Conservation (phyloP, 805 yeast genomes). For the Vanderwaltozyma tropicalis region DNA sequence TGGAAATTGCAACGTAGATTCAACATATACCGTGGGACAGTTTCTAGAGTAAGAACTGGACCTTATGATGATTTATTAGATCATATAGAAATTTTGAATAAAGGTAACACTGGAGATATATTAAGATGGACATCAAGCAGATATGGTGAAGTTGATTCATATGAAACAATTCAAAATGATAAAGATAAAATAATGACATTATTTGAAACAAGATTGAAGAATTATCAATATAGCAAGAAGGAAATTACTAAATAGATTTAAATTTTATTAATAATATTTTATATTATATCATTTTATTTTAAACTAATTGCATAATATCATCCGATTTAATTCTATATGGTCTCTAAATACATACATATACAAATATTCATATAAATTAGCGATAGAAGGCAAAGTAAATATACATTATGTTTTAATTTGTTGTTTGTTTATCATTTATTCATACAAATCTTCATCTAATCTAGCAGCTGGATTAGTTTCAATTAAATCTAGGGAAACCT, state of each 20-base stretch:
- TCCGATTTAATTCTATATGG: slow-evolving; percentile 1
- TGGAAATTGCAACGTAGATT: slow-evolving; percentile 22
- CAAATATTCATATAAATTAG: neutral
- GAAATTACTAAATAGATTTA: neutral
- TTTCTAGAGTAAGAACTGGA: slow-evolving; percentile 8
- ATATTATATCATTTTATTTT: too few species aligned
- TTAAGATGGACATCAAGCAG: slow-evolving; percentile 25
- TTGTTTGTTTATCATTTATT: slow-evolving; percentile 10
- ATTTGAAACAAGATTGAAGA: slow-evolving; percentile 3
- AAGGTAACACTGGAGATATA: slow-evolving; percentile 20
- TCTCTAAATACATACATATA: slow-evolving; percentile 1
- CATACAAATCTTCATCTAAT: slow-evolving; percentile 63
- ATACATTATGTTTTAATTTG: slow-evolving; percentile 1
- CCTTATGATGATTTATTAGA: slow-evolving; percentile 16
- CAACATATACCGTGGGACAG: slow-evolving; percentile 11
- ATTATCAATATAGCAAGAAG: neutral
- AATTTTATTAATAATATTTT: too few species aligned
- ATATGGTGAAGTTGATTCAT: slow-evolving; percentile 26
- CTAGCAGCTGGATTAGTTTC: slow-evolving; percentile 97
- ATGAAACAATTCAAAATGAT: slow-evolving; percentile 17
- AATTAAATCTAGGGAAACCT: slow-evolving; percentile 87
- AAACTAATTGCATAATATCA: neutral
- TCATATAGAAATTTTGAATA: slow-evolving; percentile 18
- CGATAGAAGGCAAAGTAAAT: neutral
- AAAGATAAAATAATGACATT: slow-evolving; percentile 13